These are phyloP conservation scores for Alternaria sp. DNA, from an alignment of 2,329 filamentous ascomycete species.

Conservation along the genomic window DNA sequence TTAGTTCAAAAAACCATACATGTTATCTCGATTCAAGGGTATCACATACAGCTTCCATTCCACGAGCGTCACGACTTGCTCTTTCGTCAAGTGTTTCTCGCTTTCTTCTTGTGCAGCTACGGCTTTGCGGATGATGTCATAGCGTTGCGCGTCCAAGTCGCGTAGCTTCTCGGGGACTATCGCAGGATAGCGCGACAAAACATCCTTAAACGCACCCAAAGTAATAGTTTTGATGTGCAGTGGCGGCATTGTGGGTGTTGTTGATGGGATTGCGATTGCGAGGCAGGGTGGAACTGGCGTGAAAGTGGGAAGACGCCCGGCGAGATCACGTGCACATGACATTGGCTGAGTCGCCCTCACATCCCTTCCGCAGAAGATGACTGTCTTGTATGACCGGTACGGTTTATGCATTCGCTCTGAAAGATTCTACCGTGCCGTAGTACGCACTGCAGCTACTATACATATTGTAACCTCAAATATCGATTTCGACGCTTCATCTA, in stretches of 20 bases:
- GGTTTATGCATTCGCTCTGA: background rate
- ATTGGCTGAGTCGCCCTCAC: background rate
- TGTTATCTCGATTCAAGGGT: background rate
- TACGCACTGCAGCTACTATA: background rate
- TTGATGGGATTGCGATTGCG: background rate
- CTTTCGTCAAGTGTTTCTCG: slow-evolving; percentile 28
- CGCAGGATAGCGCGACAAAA: slow-evolving; percentile 34
- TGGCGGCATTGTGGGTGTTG: slow-evolving; percentile 8
- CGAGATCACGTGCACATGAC: slow-evolving; percentile 10
- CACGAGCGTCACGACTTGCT: slow-evolving; percentile 43
- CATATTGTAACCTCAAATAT: background rate
- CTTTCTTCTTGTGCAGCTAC: slow-evolving; percentile 20
- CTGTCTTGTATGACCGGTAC: background rate
- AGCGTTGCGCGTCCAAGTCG: slow-evolving; percentile 43
- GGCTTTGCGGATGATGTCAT: slow-evolving; percentile 33
- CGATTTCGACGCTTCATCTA: background rate
- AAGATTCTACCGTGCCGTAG: background rate
- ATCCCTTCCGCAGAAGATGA: background rate
- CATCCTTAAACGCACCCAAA: slow-evolving; percentile 21
- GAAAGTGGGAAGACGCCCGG: slow-evolving; percentile 1
- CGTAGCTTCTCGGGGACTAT: slow-evolving; percentile 35
- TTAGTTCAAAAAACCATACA: background rate
- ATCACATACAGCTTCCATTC: slow-evolving; percentile 49
- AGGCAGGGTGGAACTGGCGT: background rate
- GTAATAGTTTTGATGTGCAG: slow-evolving; percentile 24